Evolutionary conservation across 1,139 yeast genomes (phyloP).

Genomic region (Hanseniaspora sp.): DNA sequence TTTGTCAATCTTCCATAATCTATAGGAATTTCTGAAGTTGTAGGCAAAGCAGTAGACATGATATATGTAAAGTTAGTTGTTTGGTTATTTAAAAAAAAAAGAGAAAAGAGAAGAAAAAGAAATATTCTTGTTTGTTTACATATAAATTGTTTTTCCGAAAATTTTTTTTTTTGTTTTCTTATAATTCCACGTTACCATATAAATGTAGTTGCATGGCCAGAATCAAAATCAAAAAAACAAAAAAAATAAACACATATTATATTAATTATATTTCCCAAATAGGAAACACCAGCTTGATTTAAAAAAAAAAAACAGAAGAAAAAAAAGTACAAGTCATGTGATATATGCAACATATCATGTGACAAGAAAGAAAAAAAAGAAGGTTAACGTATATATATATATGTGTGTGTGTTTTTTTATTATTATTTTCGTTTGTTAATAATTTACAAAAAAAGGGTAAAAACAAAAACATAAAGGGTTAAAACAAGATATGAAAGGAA

Average conservation of each 20-base stretch:
- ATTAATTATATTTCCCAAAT: background rate
- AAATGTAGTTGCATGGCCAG: too few species aligned
- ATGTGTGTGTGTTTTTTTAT: too few species aligned
- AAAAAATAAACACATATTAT: background rate
- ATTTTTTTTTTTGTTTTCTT: background rate
- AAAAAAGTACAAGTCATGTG: background rate
- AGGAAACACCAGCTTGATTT: background rate
- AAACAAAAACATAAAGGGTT: too few species aligned
- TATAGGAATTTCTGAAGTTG: constrained; percentile 47
- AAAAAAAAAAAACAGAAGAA: background rate
- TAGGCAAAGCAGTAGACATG: constrained; percentile 31
- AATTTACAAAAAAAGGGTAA: too few species aligned
- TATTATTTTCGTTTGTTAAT: too few species aligned
- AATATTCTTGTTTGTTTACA: background rate
- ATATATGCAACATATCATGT: background rate
- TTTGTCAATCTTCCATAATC: constrained; percentile 49
- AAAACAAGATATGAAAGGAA: too few species aligned
- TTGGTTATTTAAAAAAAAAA: background rate
- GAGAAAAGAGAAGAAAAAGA: too few species aligned
- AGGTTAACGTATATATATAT: too few species aligned
- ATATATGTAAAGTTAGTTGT: background rate
- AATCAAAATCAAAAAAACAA: too few species aligned
- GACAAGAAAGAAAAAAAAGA: too few species aligned
- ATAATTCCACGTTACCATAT: background rate
- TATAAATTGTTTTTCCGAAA: background rate